Evolutionary conservation across 305 asterid species (phyloP).

Genomic region (Salvia sclarea): DNA sequence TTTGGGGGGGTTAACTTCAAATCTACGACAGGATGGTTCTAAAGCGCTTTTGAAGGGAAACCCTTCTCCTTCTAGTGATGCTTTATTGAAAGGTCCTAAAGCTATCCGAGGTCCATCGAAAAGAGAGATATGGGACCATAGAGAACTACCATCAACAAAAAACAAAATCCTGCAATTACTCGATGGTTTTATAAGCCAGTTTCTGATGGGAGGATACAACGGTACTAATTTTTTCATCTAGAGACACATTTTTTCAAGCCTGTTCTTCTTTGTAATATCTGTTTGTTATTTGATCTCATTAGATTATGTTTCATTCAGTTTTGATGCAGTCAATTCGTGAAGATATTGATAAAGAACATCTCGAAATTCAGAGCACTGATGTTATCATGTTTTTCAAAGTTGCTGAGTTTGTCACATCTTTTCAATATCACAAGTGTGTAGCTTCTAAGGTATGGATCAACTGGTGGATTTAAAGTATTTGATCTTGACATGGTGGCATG

Average conservation of each 20-base stretch:
- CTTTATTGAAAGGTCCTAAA: conserved; percentile 65
- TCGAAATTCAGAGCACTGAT: conserved; percentile 70
- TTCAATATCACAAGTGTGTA: conserved; percentile 74
- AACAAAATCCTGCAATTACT: conserved; percentile 57
- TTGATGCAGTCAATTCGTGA: conserved; percentile 85
- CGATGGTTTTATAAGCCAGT: conserved; percentile 68
- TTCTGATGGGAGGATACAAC: conserved; percentile 83
- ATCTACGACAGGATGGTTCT: conserved; percentile 83
- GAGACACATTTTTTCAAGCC: conserved; percentile 1
- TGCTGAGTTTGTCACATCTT: conserved; percentile 80
- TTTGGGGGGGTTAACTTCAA: neutral
- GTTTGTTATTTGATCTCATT: conserved; percentile 35
- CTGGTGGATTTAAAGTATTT: conserved; percentile 15
- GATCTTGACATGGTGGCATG: conserved; percentile 5
- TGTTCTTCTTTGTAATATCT: conserved; percentile 15
- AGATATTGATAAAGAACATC: conserved; percentile 85
- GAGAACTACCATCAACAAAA: conserved; percentile 60
- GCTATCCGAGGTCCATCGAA: conserved; percentile 70
- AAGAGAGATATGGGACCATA: conserved; percentile 71
- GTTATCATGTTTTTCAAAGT: conserved; percentile 72
- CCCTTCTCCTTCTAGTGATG: conserved; percentile 69
- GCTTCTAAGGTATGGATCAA: conserved; percentile 55
- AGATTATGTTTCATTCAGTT: conserved; percentile 44
- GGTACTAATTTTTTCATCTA: conserved; percentile 47
- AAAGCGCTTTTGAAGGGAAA: conserved; percentile 81